Evolutionary conservation across 352 stramenopile species (phyloP).

Genomic region (Globisporangium solare): DNA sequence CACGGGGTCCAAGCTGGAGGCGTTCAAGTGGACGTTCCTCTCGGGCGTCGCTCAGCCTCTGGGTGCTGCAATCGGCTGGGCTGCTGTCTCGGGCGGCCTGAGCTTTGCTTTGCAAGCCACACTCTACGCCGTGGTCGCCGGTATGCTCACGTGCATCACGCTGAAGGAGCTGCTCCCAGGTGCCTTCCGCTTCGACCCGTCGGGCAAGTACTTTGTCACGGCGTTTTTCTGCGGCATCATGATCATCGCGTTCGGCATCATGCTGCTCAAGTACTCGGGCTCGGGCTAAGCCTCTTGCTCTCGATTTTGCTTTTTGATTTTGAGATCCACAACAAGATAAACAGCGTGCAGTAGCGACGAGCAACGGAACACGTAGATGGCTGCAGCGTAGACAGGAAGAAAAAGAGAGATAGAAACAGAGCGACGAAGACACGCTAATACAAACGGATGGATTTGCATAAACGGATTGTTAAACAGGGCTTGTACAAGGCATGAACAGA

Average conservation of each 20-base stretch:
- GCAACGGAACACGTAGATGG: no score
- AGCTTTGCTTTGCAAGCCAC: constrained; percentile 65
- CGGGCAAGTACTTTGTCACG: constrained; percentile 77
- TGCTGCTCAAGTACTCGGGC: constrained; percentile 61
- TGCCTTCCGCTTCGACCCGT: constrained; percentile 81
- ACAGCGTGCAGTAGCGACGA: no score
- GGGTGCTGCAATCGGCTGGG: constrained; percentile 86
- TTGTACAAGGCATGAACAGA: no score
- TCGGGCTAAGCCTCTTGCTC: constrained; percentile 15
- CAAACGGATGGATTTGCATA: no score
- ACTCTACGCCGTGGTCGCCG: constrained; percentile 89
- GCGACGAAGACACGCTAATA: no score
- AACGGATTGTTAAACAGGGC: no score
- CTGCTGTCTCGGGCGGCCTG: constrained; percentile 32
- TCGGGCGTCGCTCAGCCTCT: constrained; percentile 87
- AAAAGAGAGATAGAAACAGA: no score
- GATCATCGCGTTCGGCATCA: constrained; percentile 80
- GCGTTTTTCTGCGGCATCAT: constrained; percentile 76
- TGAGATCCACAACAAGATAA: no score
- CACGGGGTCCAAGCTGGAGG: constrained; percentile 88
- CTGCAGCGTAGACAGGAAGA: no score
- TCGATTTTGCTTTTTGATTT: no score
- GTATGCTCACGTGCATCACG: constrained; percentile 94
- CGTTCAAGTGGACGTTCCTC: constrained; percentile 89
- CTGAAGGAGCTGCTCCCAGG: constrained; percentile 88